Conservation (phyloP, 2,329 filamentous ascomycete species). For the Alternaria arborescens region DNA sequence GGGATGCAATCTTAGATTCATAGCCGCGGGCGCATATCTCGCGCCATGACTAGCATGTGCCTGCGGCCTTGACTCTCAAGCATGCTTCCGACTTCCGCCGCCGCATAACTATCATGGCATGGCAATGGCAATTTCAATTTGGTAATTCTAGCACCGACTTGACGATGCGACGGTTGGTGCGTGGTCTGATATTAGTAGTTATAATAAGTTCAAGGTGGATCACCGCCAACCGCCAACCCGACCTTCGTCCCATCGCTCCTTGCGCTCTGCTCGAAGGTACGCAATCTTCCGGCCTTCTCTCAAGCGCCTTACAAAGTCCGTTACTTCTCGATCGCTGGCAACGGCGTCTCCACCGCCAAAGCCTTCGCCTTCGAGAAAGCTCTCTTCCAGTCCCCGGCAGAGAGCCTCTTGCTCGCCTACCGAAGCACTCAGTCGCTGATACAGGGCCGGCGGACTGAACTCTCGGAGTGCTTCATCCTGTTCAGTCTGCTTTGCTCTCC, state of each 20-base stretch:
- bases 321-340: constrained; percentile 81
- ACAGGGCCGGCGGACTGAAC: constrained; percentile 86
- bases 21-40: constrained; percentile 4
- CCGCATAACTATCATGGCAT: constrained; percentile 9
- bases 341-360: constrained; percentile 53
- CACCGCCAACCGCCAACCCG: constrained; percentile 89
- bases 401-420: constrained; percentile 84
- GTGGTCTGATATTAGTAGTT: not conserved
- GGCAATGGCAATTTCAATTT: not conserved
- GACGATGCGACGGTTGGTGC: not conserved
- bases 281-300: constrained; percentile 80
- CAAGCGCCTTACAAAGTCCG: constrained; percentile 84
- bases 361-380: constrained; percentile 76
- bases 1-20: constrained; percentile 5
- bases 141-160: not conserved
- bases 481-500: constrained; percentile 85
- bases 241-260: constrained; percentile 94
- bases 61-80: not conserved
- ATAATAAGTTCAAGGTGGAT: not conserved
- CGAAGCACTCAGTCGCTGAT: constrained; percentile 78
- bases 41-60: constrained; percentile 5
- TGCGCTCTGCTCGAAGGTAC: constrained; percentile 84
- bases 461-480: constrained; percentile 86
- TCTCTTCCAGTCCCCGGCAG: constrained; percentile 87
- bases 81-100: not conserved